Evolutionary conservation across 208 protist species (phyloP).

Genomic region (Leishmania martiniquensis): DNA sequence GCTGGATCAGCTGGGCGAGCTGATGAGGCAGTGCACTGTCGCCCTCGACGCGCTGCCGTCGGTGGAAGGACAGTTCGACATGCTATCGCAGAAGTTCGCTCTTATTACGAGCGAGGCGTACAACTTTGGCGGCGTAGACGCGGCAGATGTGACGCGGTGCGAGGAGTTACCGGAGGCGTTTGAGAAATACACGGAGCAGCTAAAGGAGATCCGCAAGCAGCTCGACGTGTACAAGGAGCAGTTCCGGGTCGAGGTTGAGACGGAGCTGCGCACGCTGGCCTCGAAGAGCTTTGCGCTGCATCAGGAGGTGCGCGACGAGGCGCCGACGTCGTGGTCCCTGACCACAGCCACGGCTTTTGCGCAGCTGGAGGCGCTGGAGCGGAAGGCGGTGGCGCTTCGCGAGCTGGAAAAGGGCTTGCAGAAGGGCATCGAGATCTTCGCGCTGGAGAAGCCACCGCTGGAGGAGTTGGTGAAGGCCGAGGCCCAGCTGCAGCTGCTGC

Average conservation of each 20-base stretch:
- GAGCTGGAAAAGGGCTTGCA: conserved; percentile 80
- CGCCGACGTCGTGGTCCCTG: conserved; percentile 70
- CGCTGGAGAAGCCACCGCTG: no score
- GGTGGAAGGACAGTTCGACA: conserved; percentile 92
- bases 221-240: conserved; percentile 95
- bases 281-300: conserved; percentile 81
- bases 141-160: conserved; percentile 84
- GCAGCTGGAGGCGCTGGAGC: conserved; percentile 76
- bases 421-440: no score
- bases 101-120: conserved; percentile 91
- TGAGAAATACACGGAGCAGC: conserved; percentile 83
- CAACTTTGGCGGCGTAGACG: conserved; percentile 77
- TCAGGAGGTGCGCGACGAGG: conserved; percentile 89
- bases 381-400: conserved; percentile 72
- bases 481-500: no score
- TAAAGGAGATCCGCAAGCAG: conserved; percentile 80
- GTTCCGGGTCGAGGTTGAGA: conserved; percentile 95
- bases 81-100: conserved; percentile 95
- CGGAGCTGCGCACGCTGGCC: conserved; percentile 85
- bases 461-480: no score
- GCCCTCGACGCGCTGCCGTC: conserved; percentile 80
- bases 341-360: conserved; percentile 81
- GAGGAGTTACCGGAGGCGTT: conserved; percentile 90
- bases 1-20: conserved; percentile 94
- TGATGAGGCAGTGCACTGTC: conserved; percentile 83